Evolutionary conservation across 2,329 filamentous ascomycete genomes (phyloP).

Genomic region (Colletotrichum camelliae): DNA sequence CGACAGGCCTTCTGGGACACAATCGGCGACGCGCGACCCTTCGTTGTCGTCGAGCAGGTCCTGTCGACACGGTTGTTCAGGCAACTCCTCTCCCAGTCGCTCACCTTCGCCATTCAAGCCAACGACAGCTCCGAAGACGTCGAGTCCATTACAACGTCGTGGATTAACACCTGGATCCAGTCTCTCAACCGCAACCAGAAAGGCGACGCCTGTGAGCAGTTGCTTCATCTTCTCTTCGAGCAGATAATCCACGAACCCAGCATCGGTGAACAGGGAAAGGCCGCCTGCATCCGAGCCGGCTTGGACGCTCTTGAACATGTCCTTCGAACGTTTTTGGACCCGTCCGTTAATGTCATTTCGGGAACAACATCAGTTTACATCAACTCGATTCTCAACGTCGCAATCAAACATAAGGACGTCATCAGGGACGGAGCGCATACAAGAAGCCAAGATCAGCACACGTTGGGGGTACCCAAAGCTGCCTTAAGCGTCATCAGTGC

Average conservation of each 20-base stretch:
- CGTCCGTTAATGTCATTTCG: slow-evolving; percentile 39
- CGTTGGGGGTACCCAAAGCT: slow-evolving; percentile 51
- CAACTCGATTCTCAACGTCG: slow-evolving; percentile 69
- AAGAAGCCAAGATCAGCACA: slow-evolving; percentile 35
- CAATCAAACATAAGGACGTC: slow-evolving; percentile 66
- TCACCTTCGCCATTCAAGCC: slow-evolving; percentile 54
- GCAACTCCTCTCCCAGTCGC: slow-evolving; percentile 65
- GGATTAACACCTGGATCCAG: slow-evolving; percentile 78
- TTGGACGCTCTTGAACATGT: slow-evolving; percentile 65
- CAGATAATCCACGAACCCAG: slow-evolving; percentile 60
- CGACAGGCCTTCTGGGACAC: slow-evolving; percentile 87
- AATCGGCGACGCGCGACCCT: slow-evolving; percentile 80
- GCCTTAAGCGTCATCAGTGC: slow-evolving; percentile 57
- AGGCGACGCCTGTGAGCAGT: slow-evolving; percentile 79
- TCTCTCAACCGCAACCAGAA: slow-evolving; percentile 80
- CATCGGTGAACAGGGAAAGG: slow-evolving; percentile 62
- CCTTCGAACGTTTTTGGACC: slow-evolving; percentile 59
- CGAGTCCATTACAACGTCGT: slow-evolving; percentile 72
- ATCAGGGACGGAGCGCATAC: slow-evolving; percentile 58
- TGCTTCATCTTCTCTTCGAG: slow-evolving; percentile 77
- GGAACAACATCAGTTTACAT: slow-evolving; percentile 66
- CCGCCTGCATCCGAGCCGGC: slow-evolving; percentile 68
- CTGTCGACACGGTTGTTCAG: slow-evolving; percentile 74
- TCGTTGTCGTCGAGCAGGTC: slow-evolving; percentile 82
- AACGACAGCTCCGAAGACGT: slow-evolving; percentile 51